A percentile compares a stretch with the other conserved stretches of the same genome.
Evolutionary conservation across 2,329 filamentous ascomycete species (phyloP).

Genomic region (Stagonosporopsis rhizophila): DNA sequence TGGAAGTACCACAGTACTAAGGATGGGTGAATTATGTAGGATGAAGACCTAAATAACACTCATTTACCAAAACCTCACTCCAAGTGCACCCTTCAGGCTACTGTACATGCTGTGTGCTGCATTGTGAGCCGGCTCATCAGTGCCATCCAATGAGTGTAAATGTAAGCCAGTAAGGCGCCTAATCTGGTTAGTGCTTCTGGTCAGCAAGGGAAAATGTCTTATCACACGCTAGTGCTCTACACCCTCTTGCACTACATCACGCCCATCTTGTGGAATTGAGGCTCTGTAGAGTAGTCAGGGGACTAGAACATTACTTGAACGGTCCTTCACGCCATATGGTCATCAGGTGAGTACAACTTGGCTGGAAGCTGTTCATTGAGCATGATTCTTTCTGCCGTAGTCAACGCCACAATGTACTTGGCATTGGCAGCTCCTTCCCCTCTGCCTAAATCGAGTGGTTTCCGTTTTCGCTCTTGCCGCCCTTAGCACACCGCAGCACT

Average conservation of each 20-base stretch:
- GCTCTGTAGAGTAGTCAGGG: constrained; percentile 1
- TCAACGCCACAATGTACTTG: constrained; percentile 10
- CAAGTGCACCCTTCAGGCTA: not conserved
- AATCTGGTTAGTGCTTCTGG: constrained; percentile 25
- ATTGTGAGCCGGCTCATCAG: not conserved
- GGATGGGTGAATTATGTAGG: constrained; percentile 32
- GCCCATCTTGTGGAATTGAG: constrained; percentile 9
- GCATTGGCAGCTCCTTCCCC: constrained; percentile 2
- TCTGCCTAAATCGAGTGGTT: not conserved
- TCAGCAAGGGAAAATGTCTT: constrained; percentile 27
- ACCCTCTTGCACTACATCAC: constrained; percentile 19
- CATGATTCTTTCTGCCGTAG: not conserved
- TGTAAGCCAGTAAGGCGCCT: constrained; percentile 22
- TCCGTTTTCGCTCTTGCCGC: not conserved
- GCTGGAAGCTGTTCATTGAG: not conserved
- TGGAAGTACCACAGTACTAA: constrained; percentile 7
- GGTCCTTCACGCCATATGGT: not conserved
- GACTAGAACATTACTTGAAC: not conserved
- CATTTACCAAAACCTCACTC: constrained; percentile 27
- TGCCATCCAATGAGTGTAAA: constrained; percentile 28
- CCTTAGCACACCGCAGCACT: not conserved
- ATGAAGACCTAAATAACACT: constrained; percentile 49
- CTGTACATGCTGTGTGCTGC: not conserved
- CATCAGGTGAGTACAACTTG: constrained; percentile 9
- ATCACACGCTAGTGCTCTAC: constrained; percentile 24